Base-by-base conservation (phyloP, 2,329 filamentous ascomycete species). In the Fusarium liriodendri region DNA sequence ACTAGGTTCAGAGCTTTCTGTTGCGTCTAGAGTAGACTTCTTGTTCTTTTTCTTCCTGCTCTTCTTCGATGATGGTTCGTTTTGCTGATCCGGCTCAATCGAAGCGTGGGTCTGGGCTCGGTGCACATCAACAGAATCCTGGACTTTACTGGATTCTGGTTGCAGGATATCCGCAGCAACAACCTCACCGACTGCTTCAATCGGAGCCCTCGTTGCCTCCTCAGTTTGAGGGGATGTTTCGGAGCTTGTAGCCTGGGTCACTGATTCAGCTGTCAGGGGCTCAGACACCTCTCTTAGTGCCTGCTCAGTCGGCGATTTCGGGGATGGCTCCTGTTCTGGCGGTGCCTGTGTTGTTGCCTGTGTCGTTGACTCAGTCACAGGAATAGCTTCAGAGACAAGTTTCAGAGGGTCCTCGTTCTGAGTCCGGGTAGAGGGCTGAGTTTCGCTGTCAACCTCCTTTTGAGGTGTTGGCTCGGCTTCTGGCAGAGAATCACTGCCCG, bases 11-110 rank as follows among this genome's bases (percentile, higher is more conserved):
- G 20, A 40, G 27, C 14, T 38, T 7, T 69, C 57, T 27, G n/a
- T 40, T 40, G 40, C 37, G 22, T 27, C 55, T 32, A 52, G 33
- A 25, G 14, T 22, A 16, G 59, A 61, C 38, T 62, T 42, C 16
- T 55, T 61, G 55, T 35, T 32, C 38, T 63, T 57, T 10, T 40
- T 55, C 62, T 50, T 64, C 52, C 61, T 74, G 29, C 54, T 72
- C 68, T 62, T 65, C 29, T 72, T 69, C 20, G 54, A 25, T 22
- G 37, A 50, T n/a, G 16, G 13, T 20, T 72, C 27, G 38, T 45
- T 54, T 45, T 45, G 33, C 20, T 40, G 35, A 37, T 58, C 27
- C 13, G 29, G n/a, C 20, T 64, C 62, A 38, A 22, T 20, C 18
- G 33, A n/a, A 32, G 35, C 13, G 22, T 64, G 35, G 33, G 18